Conservation (phyloP, 805 yeast genomes). For the Starmerella bombi region DNA sequence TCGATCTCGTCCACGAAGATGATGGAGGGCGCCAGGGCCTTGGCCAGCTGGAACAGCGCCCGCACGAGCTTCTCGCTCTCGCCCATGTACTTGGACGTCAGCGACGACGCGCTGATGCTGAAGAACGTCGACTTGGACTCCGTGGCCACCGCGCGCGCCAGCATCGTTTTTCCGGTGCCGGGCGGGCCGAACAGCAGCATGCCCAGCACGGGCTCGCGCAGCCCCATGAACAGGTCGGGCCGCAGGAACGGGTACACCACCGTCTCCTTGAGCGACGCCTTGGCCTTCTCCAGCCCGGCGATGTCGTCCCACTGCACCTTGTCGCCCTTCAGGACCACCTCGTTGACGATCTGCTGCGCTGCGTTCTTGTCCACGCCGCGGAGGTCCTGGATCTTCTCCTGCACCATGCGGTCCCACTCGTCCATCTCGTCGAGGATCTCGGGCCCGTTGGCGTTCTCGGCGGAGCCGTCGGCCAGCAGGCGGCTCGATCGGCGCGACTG, state of each 20-base stretch:
- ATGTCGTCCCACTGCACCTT: slow-evolving; percentile 91
- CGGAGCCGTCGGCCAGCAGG: slow-evolving; percentile 12
- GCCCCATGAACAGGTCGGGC: slow-evolving; percentile 81
- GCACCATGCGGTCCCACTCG: slow-evolving; percentile 27
- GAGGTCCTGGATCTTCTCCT: slow-evolving; percentile 27
- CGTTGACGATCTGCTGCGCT: slow-evolving; percentile 74
- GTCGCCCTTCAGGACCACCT: slow-evolving; percentile 80
- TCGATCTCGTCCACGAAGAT: slow-evolving; percentile 95
- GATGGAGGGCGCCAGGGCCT: slow-evolving; percentile 77
- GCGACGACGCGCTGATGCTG: slow-evolving; percentile 76
- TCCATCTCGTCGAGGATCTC: slow-evolving; percentile 13
- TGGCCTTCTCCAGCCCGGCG: slow-evolving; percentile 84
- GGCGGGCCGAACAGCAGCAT: slow-evolving; percentile 96
- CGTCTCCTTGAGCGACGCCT: slow-evolving; percentile 77
- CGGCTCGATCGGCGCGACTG: not conserved
- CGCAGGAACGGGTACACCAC: slow-evolving; percentile 91
- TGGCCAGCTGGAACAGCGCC: slow-evolving; percentile 74
- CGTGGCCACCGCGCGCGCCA: slow-evolving; percentile 91
- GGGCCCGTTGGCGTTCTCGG: not conserved
- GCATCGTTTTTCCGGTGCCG: slow-evolving; percentile 97
- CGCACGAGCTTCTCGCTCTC: slow-evolving; percentile 88
- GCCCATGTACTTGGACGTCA: slow-evolving; percentile 72
- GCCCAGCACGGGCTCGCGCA: slow-evolving; percentile 92
- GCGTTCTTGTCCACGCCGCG: slow-evolving; percentile 65
- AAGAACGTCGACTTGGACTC: slow-evolving; percentile 89